Evolutionary conservation across 1,284 basidiomycete genomes (phyloP).

Genomic region (Prillingera fragicola): DNA sequence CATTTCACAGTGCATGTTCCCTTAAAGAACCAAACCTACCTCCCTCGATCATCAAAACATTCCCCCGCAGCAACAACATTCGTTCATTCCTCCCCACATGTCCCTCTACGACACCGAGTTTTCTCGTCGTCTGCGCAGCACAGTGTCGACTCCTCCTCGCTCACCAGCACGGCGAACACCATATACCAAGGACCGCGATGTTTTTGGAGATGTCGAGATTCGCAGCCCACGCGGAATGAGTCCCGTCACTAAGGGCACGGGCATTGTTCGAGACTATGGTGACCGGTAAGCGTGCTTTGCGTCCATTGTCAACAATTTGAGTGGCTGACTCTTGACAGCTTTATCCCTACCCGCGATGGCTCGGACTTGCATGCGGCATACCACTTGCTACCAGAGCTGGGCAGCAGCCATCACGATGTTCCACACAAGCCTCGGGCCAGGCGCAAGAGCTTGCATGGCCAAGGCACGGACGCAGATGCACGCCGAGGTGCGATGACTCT

Average conservation of each 20-base stretch:
- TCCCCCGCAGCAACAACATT: neutral
- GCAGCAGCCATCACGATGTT: conserved; percentile 14
- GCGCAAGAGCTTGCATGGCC: conserved; percentile 37
- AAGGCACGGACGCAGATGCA: conserved; percentile 45
- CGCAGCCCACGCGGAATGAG: conserved; percentile 22
- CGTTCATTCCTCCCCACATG: conserved; percentile 11
- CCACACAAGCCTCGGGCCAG: conserved; percentile 31
- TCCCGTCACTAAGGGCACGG: conserved; percentile 31
- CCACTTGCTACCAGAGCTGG: conserved; percentile 49
- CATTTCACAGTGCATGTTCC: neutral
- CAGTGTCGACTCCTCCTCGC: conserved; percentile 17
- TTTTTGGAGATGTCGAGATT: conserved; percentile 30
- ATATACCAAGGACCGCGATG: conserved; percentile 18
- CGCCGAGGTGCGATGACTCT: conserved; percentile 41
- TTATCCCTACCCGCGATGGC: conserved; percentile 54
- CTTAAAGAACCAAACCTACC: neutral
- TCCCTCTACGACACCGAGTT: conserved; percentile 39
- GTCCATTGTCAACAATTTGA: neutral
- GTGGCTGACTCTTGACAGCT: conserved; percentile 39
- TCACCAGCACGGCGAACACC: conserved; percentile 4
- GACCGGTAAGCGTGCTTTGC: conserved; percentile 40
- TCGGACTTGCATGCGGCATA: conserved; percentile 52
- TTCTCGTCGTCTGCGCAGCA: conserved; percentile 29
- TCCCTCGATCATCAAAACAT: neutral
- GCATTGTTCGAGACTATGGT: conserved; percentile 42